Evolutionary conservation across 208 protist species (phyloP).

Genomic region (Trypanosoma melophagium): DNA sequence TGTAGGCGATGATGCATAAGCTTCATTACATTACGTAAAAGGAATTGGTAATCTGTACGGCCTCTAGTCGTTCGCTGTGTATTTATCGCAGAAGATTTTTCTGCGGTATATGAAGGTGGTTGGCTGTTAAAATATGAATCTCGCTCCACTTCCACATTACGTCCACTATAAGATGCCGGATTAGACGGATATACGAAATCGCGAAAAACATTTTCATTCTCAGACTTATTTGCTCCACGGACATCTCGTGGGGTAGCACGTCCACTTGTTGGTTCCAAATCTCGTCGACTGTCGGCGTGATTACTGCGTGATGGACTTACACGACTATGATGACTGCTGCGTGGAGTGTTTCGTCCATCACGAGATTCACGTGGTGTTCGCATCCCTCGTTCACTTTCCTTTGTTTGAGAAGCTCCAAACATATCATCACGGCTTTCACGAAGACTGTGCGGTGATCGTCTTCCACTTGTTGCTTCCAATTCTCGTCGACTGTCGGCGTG

Average conservation of each 20-base stretch:
- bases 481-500: conserved; percentile 5
- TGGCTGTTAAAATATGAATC: neutral
- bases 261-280: conserved; percentile 8
- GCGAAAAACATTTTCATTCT: neutral
- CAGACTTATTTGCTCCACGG: neutral
- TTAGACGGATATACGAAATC: neutral
- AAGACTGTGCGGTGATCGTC: neutral
- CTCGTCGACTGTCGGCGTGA: conserved; percentile 4
- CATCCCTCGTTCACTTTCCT: neutral
- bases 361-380: neutral
- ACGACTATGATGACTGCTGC: neutral
- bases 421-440: neutral
- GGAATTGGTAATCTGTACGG: conserved; percentile 41
- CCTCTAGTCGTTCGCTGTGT: conserved; percentile 27
- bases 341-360: neutral
- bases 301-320: conserved; percentile 2
- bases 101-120: neutral
- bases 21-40: conserved; percentile 63
- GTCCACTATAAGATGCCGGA: neutral
- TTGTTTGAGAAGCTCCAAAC: too few species aligned
- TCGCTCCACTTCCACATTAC: neutral
- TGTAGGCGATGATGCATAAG: conserved; percentile 82
- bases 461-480: conserved; percentile 7
- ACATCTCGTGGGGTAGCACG: neutral
- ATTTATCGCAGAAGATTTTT: too few species aligned